Conservation (phyloP, 2,329 filamentous ascomycete genomes). For the Stagonosporopsis rhizophila region DNA sequence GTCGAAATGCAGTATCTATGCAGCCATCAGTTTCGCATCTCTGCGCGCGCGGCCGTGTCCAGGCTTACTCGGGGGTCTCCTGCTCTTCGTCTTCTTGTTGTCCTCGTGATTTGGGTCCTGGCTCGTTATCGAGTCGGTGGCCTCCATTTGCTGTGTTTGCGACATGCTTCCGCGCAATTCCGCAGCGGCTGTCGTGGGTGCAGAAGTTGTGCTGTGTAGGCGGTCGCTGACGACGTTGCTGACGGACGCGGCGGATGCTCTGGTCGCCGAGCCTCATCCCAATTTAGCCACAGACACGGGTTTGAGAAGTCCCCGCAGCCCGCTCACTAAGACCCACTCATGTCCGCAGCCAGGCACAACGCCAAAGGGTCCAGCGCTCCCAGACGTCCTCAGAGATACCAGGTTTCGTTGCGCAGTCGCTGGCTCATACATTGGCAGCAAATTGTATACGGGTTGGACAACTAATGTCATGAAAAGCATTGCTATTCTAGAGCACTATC, state of each 20-base stretch:
- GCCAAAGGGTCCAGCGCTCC: not conserved
- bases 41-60: constrained; percentile 8
- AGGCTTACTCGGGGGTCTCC: constrained; percentile 82
- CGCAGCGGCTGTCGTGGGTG: constrained; percentile 31
- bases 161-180: constrained; percentile 52
- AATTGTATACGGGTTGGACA: not conserved
- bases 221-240: constrained; percentile 23
- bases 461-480: constrained; percentile 3
- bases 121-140: constrained; percentile 52
- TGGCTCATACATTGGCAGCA: not conserved
- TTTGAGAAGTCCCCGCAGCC: constrained; percentile 18
- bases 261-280: constrained; percentile 27
- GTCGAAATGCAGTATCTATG: constrained; percentile 91
- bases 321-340: constrained; percentile 22
- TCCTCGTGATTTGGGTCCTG: constrained; percentile 51
- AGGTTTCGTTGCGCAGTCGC: not conserved
- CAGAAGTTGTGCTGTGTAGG: constrained; percentile 21
- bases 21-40: constrained; percentile 28
- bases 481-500: constrained; percentile 16
- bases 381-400: not conserved
- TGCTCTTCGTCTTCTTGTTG: constrained; percentile 78
- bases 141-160: constrained; percentile 54
- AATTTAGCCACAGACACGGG: constrained; percentile 36
- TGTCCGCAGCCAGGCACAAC: constrained; percentile 1
- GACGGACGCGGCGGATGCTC: constrained; percentile 4